phyloP scores from a whole-genome alignment of 129 eudicot species.

The Lactuca saligna region DNA sequence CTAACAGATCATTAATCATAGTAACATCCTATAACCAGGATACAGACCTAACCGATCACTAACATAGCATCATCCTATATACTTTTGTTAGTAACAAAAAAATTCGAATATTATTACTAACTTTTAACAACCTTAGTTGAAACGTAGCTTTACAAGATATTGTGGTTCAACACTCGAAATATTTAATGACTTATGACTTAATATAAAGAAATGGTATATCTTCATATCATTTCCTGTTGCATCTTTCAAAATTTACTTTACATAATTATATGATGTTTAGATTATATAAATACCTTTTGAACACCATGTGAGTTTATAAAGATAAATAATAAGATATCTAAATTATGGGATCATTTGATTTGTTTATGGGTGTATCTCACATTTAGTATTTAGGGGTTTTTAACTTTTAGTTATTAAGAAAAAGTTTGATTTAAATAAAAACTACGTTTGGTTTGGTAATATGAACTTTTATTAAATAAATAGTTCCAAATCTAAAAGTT shows the following conservation, averaged over 20 bases:
- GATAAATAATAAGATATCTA: not conserved
- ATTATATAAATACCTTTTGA: no score
- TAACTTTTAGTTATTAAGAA: no score
- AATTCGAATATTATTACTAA: not conserved
- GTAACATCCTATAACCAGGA: no score
- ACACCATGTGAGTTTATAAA: not conserved
- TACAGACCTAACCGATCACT: no score
- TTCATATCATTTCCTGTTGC: not conserved
- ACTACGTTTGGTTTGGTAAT: no score
- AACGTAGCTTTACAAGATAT: constrained; percentile 8
- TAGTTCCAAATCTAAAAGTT: no score
- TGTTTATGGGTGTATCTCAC: no score
- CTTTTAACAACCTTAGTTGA: not conserved
- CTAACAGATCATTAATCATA: no score
- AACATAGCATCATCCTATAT: no score
- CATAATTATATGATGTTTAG: not conserved
- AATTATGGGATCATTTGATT: not conserved
- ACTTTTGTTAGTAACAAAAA: not conserved
- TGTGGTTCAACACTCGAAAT: not conserved
- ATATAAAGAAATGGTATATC: not conserved
- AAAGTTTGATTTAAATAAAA: no score
- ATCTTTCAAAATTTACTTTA: not conserved
- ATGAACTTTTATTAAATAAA: no score
- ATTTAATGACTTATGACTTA: not conserved
- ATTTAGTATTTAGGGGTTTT: no score